Evolutionary conservation across 1,284 basidiomycete genomes (phyloP), one percentile per base, ranked within the genome.

Genomic region (Trametes versicolor): DNA sequence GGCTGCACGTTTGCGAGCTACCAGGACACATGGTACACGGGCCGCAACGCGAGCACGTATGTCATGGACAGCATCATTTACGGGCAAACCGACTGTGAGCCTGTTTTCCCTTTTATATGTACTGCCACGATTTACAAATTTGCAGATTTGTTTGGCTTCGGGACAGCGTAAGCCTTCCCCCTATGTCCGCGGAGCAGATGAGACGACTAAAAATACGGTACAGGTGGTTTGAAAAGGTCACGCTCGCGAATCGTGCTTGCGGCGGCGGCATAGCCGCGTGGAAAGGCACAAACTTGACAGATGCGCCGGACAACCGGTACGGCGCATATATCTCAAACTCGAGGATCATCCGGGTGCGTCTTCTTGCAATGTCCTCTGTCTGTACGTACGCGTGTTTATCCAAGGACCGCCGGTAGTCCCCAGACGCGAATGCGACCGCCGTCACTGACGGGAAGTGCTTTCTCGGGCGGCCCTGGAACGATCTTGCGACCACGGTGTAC

Each of bases 1-100:
- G 87, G 86, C 0, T 90, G 88, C 67, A 79, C 83, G 1, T 89
- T 90, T 68, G 79, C 83, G 9, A 86, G 87, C 69, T 89, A 78
- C 63, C 89, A 91, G 70, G 90, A 91, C 72, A 90, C 89, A 0
- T 87, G 86, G 82, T 91, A 87, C 71, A 85, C 86, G 0, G 89
- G 89, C 0, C 76, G 81, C 0, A 87, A 85, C 58, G 86, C 81
- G 6, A 86, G 82, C 70, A 88, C 88, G 0, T 88, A 87, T 68
- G 84, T 85, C 9, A 81, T 85, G 10, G 87, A 89, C 65, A 88
- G 87, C 65, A 83, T 85, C 29, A 83, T 91, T 47, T 87, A 80
- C 60, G 90, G 89, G 5, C 79, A 85, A 70, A 88, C 86, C 3
- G 89, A 91, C 71, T 90, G 87, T 87, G 69, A 70, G 84, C 37